Percentiles rank a stretch among this genome's conserved stretches.
phyloP scores from a whole-genome alignment of 306 rosid genomes.

The Castanea mollissima region DNA sequence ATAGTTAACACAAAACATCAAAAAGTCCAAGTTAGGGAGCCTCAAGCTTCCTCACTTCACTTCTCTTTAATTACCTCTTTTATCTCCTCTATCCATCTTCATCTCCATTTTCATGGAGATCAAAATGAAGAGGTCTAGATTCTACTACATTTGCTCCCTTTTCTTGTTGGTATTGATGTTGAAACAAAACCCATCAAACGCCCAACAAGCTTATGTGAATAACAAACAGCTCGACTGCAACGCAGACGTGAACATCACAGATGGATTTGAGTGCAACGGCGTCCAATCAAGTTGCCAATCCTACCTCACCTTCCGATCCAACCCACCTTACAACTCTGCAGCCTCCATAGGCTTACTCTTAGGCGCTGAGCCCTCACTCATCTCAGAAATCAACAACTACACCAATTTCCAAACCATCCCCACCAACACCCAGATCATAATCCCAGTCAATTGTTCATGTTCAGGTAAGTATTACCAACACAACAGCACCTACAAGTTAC shows the following conservation, averaged over 20 bases:
- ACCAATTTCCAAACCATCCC: slow-evolving; percentile 39
- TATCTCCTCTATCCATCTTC: not conserved
- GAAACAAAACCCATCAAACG: not conserved
- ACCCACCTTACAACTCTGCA: slow-evolving; percentile 35
- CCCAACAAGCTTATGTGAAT: slow-evolving; percentile 54
- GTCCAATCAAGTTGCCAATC: slow-evolving; percentile 35
- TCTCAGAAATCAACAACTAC: slow-evolving; percentile 52
- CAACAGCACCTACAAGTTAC: slow-evolving; percentile 40
- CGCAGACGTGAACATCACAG: slow-evolving; percentile 23
- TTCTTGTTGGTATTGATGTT: not conserved
- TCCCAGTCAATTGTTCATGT: slow-evolving; percentile 63
- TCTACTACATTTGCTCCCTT: not conserved
- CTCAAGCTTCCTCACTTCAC: too few species aligned
- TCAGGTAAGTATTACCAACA: slow-evolving; percentile 42
- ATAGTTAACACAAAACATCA: too few species aligned
- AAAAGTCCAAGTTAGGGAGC: too few species aligned
- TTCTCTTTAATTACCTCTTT: not conserved
- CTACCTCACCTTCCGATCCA: slow-evolving; percentile 66
- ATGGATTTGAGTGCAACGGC: slow-evolving; percentile 49
- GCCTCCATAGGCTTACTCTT: slow-evolving; percentile 41
- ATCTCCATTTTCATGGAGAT: not conserved
- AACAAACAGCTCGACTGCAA: slow-evolving; percentile 61
- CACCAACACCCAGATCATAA: slow-evolving; percentile 21
- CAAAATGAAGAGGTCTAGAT: not conserved
- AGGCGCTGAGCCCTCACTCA: slow-evolving; percentile 17